These are phyloP conservation scores for Ophiostoma ulmi DNA, from an alignment of 2,329 filamentous ascomycete genomes.

Conservation along the genomic window DNA sequence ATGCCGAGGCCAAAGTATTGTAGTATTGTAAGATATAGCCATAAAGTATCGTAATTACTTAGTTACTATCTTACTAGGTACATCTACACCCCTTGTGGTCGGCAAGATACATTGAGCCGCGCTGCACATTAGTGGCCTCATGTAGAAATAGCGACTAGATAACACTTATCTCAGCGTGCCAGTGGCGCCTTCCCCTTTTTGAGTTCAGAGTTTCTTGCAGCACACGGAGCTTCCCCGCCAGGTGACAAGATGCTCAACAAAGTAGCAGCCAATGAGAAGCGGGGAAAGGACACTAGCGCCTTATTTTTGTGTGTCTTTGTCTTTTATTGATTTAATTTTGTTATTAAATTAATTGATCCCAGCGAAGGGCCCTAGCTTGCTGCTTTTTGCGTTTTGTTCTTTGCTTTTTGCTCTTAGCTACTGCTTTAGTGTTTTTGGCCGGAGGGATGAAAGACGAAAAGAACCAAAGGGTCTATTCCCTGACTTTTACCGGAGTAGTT, in stretches of 20 bases:
- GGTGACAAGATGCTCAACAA: conserved; percentile 13
- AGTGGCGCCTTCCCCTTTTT: conserved; percentile 16
- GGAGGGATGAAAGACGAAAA: not conserved
- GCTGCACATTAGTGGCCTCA: not conserved
- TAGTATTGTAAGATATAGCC: no score
- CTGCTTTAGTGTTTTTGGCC: not conserved
- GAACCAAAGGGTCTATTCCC: not conserved
- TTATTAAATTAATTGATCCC: not conserved
- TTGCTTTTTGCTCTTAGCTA: no score
- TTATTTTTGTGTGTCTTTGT: conserved; percentile 1
- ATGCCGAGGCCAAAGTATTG: not conserved
- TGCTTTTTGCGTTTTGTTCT: not conserved
- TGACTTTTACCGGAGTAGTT: not conserved
- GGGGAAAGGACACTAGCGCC: not conserved
- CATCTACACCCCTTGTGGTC: not conserved
- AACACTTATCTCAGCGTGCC: conserved; percentile 3
- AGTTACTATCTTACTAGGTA: not conserved
- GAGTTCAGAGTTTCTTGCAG: not conserved
- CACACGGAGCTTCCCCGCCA: conserved; percentile 7
- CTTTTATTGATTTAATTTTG: conserved; percentile 5
- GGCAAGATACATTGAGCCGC: conserved; percentile 12
- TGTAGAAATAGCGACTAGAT: conserved; percentile 14
- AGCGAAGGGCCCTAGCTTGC: not conserved
- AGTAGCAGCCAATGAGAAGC: not conserved
- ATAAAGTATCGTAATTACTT: not conserved